These are phyloP conservation scores for Coleophoma eucalyptorum DNA, from an alignment of 2,329 filamentous ascomycete species.

Conservation along the genomic window DNA sequence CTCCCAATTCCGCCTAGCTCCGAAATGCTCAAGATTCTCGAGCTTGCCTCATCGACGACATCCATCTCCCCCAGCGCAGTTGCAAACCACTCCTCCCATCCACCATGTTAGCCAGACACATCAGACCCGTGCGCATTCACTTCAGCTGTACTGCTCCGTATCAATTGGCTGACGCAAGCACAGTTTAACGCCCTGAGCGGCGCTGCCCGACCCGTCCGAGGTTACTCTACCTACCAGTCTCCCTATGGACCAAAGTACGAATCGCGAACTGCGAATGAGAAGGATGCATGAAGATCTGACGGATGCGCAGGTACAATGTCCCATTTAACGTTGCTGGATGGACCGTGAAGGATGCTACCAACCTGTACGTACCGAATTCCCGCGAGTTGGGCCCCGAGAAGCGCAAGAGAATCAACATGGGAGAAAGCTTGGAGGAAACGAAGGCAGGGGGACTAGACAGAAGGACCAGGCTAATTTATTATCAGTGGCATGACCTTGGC, in stretches of 20 bases:
- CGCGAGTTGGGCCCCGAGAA: not conserved
- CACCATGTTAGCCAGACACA: not conserved
- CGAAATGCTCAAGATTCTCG: not conserved
- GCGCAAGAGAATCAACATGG: not conserved
- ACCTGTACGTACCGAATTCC: slow-evolving; percentile 38
- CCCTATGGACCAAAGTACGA: slow-evolving; percentile 64
- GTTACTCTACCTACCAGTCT: slow-evolving; percentile 48
- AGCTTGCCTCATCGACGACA: not conserved
- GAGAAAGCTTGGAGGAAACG: not conserved
- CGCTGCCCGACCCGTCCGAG: slow-evolving; percentile 6
- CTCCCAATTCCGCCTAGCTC: not conserved
- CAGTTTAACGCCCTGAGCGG: slow-evolving; percentile 16
- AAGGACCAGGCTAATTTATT: slow-evolving; percentile 1
- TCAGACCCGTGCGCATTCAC: no score
- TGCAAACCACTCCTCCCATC: not conserved
- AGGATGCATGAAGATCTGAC: slow-evolving; percentile 2
- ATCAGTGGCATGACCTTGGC: slow-evolving; percentile 47
- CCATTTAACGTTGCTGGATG: slow-evolving; percentile 52
- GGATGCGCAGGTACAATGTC: slow-evolving; percentile 48
- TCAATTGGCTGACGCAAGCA: not conserved
- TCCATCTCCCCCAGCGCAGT: not conserved
- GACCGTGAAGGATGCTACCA: slow-evolving; percentile 41
- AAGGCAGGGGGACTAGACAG: not conserved
- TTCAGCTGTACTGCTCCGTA: not conserved
- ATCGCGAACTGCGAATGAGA: slow-evolving; percentile 12